These are phyloP conservation scores for Graphilbum ipis-grandicollis DNA, from an alignment of 2,329 filamentous ascomycete species.

Conservation along the genomic window DNA sequence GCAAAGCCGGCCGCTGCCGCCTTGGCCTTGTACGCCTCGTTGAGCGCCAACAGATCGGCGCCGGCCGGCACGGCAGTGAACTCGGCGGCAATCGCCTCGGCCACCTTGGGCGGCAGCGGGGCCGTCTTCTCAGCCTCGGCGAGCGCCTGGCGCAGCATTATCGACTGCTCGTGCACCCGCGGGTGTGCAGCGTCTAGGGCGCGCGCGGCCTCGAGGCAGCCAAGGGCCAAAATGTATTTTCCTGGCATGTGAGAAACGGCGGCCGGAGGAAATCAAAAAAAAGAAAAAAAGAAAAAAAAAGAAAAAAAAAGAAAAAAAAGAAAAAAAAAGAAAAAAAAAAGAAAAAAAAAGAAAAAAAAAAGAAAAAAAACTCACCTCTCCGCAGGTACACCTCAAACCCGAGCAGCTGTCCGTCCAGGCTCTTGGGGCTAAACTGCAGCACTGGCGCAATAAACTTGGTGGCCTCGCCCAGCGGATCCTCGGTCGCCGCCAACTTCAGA, in stretches of 20 bases:
- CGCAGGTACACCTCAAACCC: constrained; percentile 85
- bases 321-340: no score
- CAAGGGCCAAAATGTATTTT: constrained; percentile 75
- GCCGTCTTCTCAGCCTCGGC: constrained; percentile 30
- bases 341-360: no score
- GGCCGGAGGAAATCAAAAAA: no score
- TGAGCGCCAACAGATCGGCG: background rate
- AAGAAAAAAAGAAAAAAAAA: no score
- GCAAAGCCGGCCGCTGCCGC: background rate
- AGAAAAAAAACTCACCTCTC: constrained; percentile 65
- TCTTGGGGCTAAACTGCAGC: constrained; percentile 66
- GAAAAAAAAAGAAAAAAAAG: no score
- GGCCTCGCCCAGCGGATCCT: constrained; percentile 68
- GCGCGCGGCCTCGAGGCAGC: constrained; percentile 61
- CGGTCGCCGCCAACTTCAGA: constrained; percentile 60
- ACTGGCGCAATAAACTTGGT: constrained; percentile 74
- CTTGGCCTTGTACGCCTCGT: background rate
- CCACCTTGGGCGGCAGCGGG: constrained; percentile 46
- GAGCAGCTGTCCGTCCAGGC: constrained; percentile 62
- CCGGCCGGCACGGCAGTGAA: constrained; percentile 23
- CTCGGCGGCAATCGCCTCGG: constrained; percentile 51
- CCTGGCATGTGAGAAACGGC: no score
- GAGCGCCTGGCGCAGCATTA: constrained; percentile 49
- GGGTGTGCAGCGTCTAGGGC: constrained; percentile 52
- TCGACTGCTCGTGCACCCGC: constrained; percentile 56